Evolutionary conservation across 306 rosid species (phyloP), one percentile per base, ranked within the genome.

Genomic region (Arachis stenosperma): DNA sequence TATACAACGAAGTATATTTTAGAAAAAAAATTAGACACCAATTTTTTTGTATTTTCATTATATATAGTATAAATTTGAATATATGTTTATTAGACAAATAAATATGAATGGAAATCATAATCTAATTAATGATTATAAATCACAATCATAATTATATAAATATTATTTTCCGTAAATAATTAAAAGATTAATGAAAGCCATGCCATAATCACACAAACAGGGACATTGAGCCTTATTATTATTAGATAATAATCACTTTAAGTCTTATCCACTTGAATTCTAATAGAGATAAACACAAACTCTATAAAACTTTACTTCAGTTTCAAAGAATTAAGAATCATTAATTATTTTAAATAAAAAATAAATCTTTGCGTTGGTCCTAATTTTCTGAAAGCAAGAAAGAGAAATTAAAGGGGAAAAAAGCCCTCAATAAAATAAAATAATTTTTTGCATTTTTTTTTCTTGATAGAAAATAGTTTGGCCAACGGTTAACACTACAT

Each of bases 401-500:
- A 73, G 61, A 70, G 67, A 73, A 37, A 11, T 9, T 4, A 37
- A 37, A 50, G 78, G 14, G 48, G 8, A 48, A 48, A 61, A 73
- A 73, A 62, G 63, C 54, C 78, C 75, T 76, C 74, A 61, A 37
- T 30, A 83, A 76, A 77, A 67, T 72, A 30, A 39, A 53, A 79
- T 9, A 13, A 33, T 33, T 33, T 33, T 33, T 2, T 33, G 37
- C 37, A 4, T 33, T 33, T 33, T 33, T 33, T 33, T 33, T 33
- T 33, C 86, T 86, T 79, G 29, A 78, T 81, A 88, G 76, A 83
- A 86, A 83, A 70, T 61, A 83, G 80, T 92, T 93, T 90, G 97
- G 93, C 98, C 85, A 90, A 84, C 92, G 79, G 96, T 89, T 91
- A 78, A 76, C 87, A 78, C 89, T 86, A 88, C 84, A 79, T 87